Conservation (phyloP, 2,329 filamentous ascomycete genomes). For the Pseudogymnoascus sp. region DNA sequence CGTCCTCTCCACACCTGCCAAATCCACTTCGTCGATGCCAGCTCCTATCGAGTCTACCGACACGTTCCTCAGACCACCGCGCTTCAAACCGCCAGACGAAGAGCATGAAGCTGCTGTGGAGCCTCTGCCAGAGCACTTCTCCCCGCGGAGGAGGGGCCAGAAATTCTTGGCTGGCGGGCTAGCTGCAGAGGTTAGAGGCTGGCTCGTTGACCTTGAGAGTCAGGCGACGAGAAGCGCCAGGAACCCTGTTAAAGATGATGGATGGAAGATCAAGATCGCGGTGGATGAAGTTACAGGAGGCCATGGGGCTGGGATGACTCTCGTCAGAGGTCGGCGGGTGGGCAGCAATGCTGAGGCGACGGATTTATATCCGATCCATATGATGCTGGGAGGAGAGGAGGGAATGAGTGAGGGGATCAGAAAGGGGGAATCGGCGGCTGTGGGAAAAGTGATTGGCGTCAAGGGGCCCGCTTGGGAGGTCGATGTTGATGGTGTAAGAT, state of each 20-base stretch:
- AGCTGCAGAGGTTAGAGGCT: conserved; percentile 41
- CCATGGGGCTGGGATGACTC: conserved; percentile 21
- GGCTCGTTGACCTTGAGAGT: conserved; percentile 39
- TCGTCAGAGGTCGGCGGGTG: conserved; percentile 24
- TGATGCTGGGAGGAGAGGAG: conserved; percentile 28
- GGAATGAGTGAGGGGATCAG: conserved; percentile 18
- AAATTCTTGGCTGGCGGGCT: conserved; percentile 42
- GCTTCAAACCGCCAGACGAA: conserved; percentile 26
- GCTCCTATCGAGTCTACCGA: background rate
- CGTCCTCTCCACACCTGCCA: conserved; percentile 22
- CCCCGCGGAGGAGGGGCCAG: conserved; percentile 41
- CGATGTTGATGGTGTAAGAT: conserved; percentile 25
- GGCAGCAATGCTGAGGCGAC: conserved; percentile 17
- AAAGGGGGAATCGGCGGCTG: conserved; percentile 22
- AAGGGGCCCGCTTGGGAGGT: conserved; percentile 30
- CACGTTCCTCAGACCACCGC: conserved; percentile 27
- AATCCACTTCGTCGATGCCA: conserved; percentile 12
- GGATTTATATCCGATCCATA: conserved; percentile 15
- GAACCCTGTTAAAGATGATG: conserved; percentile 17
- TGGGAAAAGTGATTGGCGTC: conserved; percentile 25
- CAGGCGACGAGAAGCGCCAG: conserved; percentile 13
- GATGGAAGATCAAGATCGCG: conserved; percentile 25
- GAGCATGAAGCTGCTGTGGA: conserved; percentile 13
- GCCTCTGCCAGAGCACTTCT: conserved; percentile 45
- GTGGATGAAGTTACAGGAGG: conserved; percentile 25